Conservation (phyloP, 495 filamentous ascomycete genomes). For the Hypoxylon fuscum region DNA sequence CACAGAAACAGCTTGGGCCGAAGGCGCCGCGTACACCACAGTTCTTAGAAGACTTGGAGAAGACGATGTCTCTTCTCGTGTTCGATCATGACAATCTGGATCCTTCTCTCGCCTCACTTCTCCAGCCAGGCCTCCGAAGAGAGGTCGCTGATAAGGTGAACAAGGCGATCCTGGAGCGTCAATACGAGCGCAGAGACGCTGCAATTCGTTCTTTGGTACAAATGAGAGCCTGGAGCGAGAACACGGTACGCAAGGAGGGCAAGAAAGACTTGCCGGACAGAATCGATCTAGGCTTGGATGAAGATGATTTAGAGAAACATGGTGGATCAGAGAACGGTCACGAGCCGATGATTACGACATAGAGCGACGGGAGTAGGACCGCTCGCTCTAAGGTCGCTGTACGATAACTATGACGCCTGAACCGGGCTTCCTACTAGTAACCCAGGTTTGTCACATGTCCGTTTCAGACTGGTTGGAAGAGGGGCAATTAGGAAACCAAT, state of each 20-base stretch:
- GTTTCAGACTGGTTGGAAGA: background rate
- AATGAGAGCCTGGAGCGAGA: constrained; percentile 86
- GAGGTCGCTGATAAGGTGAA: constrained; percentile 86
- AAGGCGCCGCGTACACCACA: constrained; percentile 81
- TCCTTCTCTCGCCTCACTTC: constrained; percentile 75
- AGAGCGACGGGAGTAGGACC: constrained; percentile 18
- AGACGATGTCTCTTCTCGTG: constrained; percentile 90
- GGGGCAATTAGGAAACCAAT: background rate
- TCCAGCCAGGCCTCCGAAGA: constrained; percentile 83
- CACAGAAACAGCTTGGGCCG: constrained; percentile 84
- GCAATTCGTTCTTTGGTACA: constrained; percentile 80
- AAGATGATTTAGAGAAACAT: constrained; percentile 51
- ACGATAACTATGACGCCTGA: no score
- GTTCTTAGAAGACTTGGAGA: constrained; percentile 88
- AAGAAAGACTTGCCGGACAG: constrained; percentile 78
- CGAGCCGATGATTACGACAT: constrained; percentile 69
- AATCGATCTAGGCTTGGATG: constrained; percentile 76
- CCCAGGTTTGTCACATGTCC: no score
- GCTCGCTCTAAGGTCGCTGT: no score
- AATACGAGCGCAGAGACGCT: constrained; percentile 77
- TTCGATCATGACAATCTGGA: constrained; percentile 77
- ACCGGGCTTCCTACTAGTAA: no score
- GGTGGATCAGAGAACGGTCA: constrained; percentile 54
- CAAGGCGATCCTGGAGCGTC: constrained; percentile 78
- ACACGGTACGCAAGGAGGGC: constrained; percentile 70